Conservation (phyloP, 2,329 filamentous ascomycete genomes). For the Zarea fungicola region DNA sequence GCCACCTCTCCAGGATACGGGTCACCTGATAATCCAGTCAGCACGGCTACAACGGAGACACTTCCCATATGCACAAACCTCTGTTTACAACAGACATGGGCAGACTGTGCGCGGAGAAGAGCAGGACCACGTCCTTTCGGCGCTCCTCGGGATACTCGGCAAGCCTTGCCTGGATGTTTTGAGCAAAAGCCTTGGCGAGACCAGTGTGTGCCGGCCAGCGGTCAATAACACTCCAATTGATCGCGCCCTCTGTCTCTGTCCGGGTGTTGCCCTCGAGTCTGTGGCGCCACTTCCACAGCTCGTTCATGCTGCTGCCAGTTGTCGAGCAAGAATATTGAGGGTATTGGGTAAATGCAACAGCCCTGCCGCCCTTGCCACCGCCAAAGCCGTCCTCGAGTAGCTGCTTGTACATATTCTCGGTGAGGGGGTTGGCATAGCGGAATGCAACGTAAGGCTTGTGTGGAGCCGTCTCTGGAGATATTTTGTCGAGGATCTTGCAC, state of each 20-base stretch:
- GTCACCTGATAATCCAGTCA: conserved; percentile 57
- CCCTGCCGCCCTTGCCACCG: conserved; percentile 80
- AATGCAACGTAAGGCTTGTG: conserved; percentile 98
- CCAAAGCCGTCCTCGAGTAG: conserved; percentile 87
- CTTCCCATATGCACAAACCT: conserved; percentile 43
- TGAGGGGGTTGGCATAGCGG: conserved; percentile 87
- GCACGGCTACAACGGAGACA: background rate
- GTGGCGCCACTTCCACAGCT: conserved; percentile 95
- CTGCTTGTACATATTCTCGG: conserved; percentile 84
- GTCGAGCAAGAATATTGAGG: conserved; percentile 98
- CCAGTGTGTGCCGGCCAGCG: conserved; percentile 92
- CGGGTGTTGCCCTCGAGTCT: conserved; percentile 73
- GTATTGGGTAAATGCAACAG: conserved; percentile 96
- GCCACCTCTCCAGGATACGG: conserved; percentile 94
- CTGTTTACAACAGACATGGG: conserved; percentile 97
- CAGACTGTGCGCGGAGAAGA: conserved; percentile 93
- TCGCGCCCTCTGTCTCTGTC: conserved; percentile 57
- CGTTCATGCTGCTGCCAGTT: conserved; percentile 91
- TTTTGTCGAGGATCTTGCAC: conserved; percentile 92
- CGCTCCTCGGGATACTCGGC: conserved; percentile 77
- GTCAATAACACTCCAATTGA: conserved; percentile 96
- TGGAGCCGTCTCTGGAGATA: conserved; percentile 87
- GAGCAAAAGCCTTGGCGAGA: conserved; percentile 84
- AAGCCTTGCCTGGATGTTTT: conserved; percentile 83
- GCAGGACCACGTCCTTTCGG: conserved; percentile 72